Base-by-base conservation (phyloP, 1,284 basidiomycete genomes). In the Hemileia vastatrix region DNA sequence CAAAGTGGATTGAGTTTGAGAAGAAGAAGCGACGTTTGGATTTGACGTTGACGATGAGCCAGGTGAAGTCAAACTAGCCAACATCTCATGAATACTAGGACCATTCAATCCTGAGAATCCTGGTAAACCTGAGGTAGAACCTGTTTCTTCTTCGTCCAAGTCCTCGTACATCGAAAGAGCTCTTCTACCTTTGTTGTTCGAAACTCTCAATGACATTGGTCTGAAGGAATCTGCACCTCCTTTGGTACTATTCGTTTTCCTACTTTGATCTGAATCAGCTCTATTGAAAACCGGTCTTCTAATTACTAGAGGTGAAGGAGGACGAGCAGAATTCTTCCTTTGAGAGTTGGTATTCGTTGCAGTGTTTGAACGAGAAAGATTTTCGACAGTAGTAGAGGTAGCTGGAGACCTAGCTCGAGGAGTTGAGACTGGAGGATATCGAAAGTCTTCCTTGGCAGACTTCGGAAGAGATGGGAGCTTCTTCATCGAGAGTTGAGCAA, bases 151-250 rank as follows among this genome's bases (percentile, higher is more conserved):
- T 48, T 56, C 32, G 32, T 40, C 54, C n/a, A 45, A 23, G 33
- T 40, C 32, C 15, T 40, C 36, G 33, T 56, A 56, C 54, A 56
- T 56, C 33, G 54, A 56, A n/a, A 56, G 43, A 18, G 54, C 54
- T 23, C 54, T 23, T 32, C 54, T 43, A 15, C 43, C 32, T 19
- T 48, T 23, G 36, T 40, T 40, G 36, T 40, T 40, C 36, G 36
- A 40, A 40, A 40, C 36, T 15, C 36, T 40, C 36, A 40, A 15
- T 11, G 36, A 40, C 36, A 40, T 40, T 9, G 36, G 36, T 40
- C 36, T 40, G 36, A 40, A 40, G 15, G 36, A 40, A 15, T 40
- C 36, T 40, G 15, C 11, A 15, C 36, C 36, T 40, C 36, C 36
- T 15, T 40, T 40, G 36, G 36, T 40, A 15, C 36, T 40, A 40